Evolutionary conservation across 2,329 filamentous ascomycete genomes (phyloP), one percentile per base, ranked within the genome.

Genomic region (Arthrobotrys pseudoclavata): DNA sequence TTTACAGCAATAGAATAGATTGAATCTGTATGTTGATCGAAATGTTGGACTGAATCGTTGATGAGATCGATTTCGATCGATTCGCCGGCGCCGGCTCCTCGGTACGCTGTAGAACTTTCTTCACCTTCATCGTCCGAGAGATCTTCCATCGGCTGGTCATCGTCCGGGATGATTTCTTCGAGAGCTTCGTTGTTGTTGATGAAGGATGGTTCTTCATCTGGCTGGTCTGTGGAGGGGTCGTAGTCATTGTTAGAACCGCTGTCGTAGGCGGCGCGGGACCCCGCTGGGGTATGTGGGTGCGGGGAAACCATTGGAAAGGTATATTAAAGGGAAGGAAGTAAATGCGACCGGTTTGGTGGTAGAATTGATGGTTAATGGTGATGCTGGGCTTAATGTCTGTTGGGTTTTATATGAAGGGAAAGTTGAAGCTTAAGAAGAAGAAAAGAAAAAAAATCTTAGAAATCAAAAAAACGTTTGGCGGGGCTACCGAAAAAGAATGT

Each of bases 1-100:
- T 99, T 96, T 83, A 97, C 93, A 18, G 95, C 93, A 83, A 99
- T 96, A 84, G 92, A 90, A 86, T 97, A 99, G 82, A 99, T 92
- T 77, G 91, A 94, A 87, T 97, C 94, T 81, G 90, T 91, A 86
- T 97, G 93, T 40, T 85, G 84, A 86, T 98, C 96, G 83, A 98
- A 97, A 86, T 97, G 95, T 76, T 93, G 95, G 80, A 91, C 87
- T 80, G 93, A 96, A 87, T 99, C 95, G 86, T 98, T 99, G 79
- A 96, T 89, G 5, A 98, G 87, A 48, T 89, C 85, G 48, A 97
- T 89, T 83, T 96, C 93, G 83, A 91, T 86, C 71, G 86, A 82
- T 63, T 86, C 84, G 81, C 90, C 88, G 22, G 74, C 74, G 10
- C 74, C 74, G 24, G 60, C 52, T 20, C 61, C 61, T 20, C 74